Conservation (phyloP, 768 basidiomycete genomes). For the Serendipita sp. region DNA sequence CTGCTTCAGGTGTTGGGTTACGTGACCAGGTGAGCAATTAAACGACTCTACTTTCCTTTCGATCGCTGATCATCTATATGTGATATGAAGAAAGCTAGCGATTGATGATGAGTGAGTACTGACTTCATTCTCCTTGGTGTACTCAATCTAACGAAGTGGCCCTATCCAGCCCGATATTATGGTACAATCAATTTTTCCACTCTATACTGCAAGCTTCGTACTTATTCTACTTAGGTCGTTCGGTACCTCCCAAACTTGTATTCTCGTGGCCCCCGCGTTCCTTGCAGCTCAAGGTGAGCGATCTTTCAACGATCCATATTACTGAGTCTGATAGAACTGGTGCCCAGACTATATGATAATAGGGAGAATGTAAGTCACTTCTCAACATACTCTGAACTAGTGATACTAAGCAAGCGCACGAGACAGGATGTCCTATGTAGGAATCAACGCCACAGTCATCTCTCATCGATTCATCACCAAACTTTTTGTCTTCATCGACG, state of each 20-base stretch:
- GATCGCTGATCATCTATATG: neutral
- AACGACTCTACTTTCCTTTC: neutral
- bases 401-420: neutral
- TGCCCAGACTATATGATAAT: constrained; percentile 13
- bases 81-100: neutral
- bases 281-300: constrained; percentile 10
- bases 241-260: constrained; percentile 4
- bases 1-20: constrained; percentile 7
- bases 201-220: no score
- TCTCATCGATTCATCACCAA: constrained; percentile 11
- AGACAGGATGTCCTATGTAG: constrained; percentile 10
- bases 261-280: constrained; percentile 12
- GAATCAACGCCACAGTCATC: constrained; percentile 6
- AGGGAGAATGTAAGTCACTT: constrained; percentile 5
- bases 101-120: constrained; percentile 7
- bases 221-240: neutral
- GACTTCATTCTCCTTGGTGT: neutral
- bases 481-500: constrained; percentile 11
- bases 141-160: neutral
- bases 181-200: neutral
- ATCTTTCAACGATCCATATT: neutral
- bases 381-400: neutral
- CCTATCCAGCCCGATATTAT: neutral
- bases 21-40: neutral
- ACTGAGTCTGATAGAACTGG: neutral